Percentiles rank a stretch among this genome's conserved stretches.
These are phyloP conservation scores for Calonectria hawksworthii DNA, from an alignment of 2,329 filamentous ascomycete genomes.

Conservation along the genomic window DNA sequence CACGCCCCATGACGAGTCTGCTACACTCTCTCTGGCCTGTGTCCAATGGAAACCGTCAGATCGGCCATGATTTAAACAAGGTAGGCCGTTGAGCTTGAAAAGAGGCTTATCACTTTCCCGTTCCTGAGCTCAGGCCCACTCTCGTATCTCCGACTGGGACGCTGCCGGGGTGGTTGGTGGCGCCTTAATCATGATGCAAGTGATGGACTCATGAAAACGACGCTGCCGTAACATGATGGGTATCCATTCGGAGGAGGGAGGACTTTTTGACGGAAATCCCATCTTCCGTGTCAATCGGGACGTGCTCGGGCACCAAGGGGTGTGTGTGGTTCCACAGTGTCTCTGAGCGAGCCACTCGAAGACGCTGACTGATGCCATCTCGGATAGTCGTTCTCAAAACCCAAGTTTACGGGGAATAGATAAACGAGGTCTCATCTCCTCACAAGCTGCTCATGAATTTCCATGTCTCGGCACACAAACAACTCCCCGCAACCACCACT, in stretches of 20 bases:
- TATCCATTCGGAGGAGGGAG: neutral
- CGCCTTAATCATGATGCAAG: neutral
- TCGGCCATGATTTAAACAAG: neutral
- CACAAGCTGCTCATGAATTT: neutral
- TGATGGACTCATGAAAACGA: neutral
- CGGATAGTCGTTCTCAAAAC: neutral
- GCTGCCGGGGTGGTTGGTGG: neutral
- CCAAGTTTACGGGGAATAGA: neutral
- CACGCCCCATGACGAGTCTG: constrained; percentile 4
- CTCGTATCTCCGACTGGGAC: neutral
- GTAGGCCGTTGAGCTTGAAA: constrained; percentile 1
- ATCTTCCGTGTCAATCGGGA: neutral
- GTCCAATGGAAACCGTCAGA: neutral
- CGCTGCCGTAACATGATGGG: neutral
- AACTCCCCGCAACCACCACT: neutral
- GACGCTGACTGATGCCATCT: neutral
- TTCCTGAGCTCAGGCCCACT: neutral
- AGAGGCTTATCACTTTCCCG: constrained; percentile 9
- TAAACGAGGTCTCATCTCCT: constrained; percentile 2
- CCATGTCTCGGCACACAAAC: neutral
- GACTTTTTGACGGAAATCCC: neutral
- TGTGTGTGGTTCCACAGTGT: neutral
- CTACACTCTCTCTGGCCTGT: neutral
- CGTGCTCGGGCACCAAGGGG: neutral
- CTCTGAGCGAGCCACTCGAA: constrained; percentile 5